These are phyloP conservation scores for Vararia minispora DNA, from an alignment of 768 basidiomycete species.

Conservation along the genomic window DNA sequence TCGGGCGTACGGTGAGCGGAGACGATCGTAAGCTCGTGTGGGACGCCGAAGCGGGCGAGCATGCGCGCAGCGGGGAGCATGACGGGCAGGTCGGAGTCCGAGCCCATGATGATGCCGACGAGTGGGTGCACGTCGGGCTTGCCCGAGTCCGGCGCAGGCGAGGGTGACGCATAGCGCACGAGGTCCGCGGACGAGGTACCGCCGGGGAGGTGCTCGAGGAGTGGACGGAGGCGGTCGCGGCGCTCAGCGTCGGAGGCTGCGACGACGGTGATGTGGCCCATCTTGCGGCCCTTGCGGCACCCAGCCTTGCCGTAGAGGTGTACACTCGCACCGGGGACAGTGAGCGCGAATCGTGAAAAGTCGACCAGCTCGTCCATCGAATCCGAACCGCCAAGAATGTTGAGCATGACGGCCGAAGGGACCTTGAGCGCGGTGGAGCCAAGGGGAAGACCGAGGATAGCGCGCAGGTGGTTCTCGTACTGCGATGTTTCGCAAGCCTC, in stretches of 20 bases:
- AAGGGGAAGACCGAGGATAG: constrained; percentile 82
- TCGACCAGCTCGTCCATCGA: constrained; percentile 47
- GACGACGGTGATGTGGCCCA: constrained; percentile 93
- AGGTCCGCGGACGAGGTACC: constrained; percentile 31
- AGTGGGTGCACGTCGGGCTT: constrained; percentile 62
- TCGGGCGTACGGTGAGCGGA: constrained; percentile 95
- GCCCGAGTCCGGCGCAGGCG: constrained; percentile 33
- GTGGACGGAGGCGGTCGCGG: constrained; percentile 52
- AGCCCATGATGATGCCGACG: constrained; percentile 96
- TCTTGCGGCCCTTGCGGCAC: constrained; percentile 85
- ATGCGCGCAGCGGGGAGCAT: constrained; percentile 86
- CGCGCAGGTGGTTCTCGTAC: constrained; percentile 94
- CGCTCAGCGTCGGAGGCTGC: constrained; percentile 73
- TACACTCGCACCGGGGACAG: constrained; percentile 62
- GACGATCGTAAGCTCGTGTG: constrained; percentile 92
- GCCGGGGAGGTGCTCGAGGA: constrained; percentile 57
- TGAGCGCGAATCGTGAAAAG: constrained; percentile 49
- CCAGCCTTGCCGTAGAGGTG: constrained; percentile 95
- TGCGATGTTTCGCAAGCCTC: constrained; percentile 96
- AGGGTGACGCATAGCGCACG: constrained; percentile 38
- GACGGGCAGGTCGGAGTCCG: constrained; percentile 91
- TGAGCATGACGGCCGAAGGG: constrained; percentile 85
- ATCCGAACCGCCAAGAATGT: constrained; percentile 79
- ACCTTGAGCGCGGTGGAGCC: constrained; percentile 85
- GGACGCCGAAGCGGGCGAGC: constrained; percentile 70